A percentile compares a stretch with the other conserved stretches of the same genome.
Conservation (phyloP, 306 rosid species). For the Alnus glutinosa region DNA sequence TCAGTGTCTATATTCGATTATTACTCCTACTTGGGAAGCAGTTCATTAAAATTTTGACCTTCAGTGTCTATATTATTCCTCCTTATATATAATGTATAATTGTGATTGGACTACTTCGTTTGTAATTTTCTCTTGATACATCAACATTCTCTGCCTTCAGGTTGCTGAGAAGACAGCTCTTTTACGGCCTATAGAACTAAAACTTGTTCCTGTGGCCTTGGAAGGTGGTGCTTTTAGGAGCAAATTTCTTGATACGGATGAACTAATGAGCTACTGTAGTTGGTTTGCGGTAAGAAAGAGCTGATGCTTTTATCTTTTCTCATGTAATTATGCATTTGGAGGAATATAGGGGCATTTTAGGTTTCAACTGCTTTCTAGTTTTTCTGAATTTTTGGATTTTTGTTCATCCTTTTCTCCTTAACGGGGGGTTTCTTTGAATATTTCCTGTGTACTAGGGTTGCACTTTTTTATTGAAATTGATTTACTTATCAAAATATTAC, state of each 20-base stretch:
- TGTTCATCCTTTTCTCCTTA: too few relatives aligned
- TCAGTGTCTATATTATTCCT: neutral
- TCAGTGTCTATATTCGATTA: neutral
- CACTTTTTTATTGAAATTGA: too few relatives aligned
- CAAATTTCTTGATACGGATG: conserved; percentile 89
- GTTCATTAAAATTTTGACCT: neutral
- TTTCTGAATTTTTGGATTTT: too few relatives aligned
- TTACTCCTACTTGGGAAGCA: neutral
- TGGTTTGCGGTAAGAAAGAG: conserved; percentile 75
- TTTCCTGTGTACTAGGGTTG: too few relatives aligned
- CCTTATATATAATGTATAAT: neutral
- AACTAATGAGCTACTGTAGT: conserved; percentile 81
- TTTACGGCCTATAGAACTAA: conserved; percentile 86
- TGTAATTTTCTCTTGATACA: conserved; percentile 12
- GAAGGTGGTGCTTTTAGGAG: conserved; percentile 88
- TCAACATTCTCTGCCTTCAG: conserved; percentile 47
- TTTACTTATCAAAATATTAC: too few relatives aligned
- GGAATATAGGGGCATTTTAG: neutral
- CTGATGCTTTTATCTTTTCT: neutral
- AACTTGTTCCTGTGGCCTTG: conserved; percentile 89
- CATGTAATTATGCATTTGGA: neutral
- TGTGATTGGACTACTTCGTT: conserved; percentile 12
- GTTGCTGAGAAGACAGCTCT: conserved; percentile 89
- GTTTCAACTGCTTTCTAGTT: neutral
- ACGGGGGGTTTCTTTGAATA: too few relatives aligned